A percentile compares a stretch with the other conserved stretches of the same genome.
Evolutionary conservation across 306 rosid species (phyloP).

Genomic region (Dryas drummondii): DNA sequence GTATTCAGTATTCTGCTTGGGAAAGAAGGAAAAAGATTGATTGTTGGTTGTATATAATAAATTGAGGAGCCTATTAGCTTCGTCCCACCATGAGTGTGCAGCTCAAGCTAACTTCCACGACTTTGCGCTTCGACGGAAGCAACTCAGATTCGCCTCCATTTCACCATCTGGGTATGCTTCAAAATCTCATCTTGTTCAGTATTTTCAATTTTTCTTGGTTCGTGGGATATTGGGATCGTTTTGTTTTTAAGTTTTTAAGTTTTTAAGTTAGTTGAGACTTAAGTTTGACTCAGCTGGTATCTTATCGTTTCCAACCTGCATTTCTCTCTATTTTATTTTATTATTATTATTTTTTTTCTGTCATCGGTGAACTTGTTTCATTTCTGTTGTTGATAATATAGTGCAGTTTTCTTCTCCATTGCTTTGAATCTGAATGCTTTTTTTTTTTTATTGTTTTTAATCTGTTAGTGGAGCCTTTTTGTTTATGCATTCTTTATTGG

Average conservation of each 20-base stretch:
- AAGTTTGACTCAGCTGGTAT: neutral
- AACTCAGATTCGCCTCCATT: constrained; percentile 13
- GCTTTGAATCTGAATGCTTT: constrained; percentile 1
- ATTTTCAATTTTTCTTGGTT: constrained; percentile 11
- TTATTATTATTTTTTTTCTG: neutral
- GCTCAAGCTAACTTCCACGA: constrained; percentile 10
- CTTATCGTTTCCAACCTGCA: constrained; percentile 8
- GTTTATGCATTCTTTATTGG: neutral
- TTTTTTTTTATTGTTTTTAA: neutral
- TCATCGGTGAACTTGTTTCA: neutral
- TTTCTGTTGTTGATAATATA: neutral
- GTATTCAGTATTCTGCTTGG: neutral
- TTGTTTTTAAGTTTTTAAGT: constrained; percentile 21
- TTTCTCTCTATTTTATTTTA: neutral
- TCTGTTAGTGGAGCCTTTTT: neutral
- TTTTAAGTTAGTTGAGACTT: constrained; percentile 11
- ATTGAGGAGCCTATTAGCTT: neutral
- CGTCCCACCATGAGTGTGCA: constrained; percentile 1
- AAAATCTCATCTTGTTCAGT: neutral
- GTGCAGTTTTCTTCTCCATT: neutral
- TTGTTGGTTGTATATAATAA: neutral
- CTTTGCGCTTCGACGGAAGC: constrained; percentile 22
- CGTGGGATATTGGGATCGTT: neutral
- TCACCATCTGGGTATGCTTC: constrained; percentile 41
- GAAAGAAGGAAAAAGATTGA: constrained; percentile 2